Percentiles rank a stretch among this genome's conserved stretches.
phyloP scores from a whole-genome alignment of 2,329 filamentous ascomycete species.

The Pyrenophora graminea region DNA sequence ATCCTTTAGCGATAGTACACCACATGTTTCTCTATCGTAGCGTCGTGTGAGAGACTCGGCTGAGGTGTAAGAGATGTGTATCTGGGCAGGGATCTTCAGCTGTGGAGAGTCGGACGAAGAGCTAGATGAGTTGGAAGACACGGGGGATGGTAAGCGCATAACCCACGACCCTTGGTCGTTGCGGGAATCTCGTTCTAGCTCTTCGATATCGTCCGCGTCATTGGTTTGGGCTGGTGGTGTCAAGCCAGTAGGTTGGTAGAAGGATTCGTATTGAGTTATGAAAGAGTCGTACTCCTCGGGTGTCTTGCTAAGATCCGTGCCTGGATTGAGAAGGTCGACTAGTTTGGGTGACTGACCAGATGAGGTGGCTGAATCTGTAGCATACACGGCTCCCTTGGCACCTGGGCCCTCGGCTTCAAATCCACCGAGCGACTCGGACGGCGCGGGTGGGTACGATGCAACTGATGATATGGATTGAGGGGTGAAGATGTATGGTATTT shows the following conservation, averaged over 20 bases:
- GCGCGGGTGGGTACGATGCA: slow-evolving; percentile 43
- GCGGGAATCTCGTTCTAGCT: slow-evolving; percentile 54
- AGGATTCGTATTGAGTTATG: slow-evolving; percentile 40
- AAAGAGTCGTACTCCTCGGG: slow-evolving; percentile 45
- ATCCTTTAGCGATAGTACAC: slow-evolving; percentile 72
- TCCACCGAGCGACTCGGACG: slow-evolving; percentile 43
- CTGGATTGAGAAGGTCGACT: slow-evolving; percentile 55
- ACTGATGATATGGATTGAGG: slow-evolving; percentile 35
- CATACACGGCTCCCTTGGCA: slow-evolving; percentile 30
- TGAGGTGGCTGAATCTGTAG: slow-evolving; percentile 42
- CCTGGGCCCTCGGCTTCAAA: slow-evolving; percentile 44
- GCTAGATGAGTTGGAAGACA: slow-evolving; percentile 40
- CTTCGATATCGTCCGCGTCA: slow-evolving; percentile 56
- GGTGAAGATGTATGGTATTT: slow-evolving; percentile 30
- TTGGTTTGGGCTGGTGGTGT: slow-evolving; percentile 42
- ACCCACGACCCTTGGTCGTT: slow-evolving; percentile 41
- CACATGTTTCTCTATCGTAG: slow-evolving; percentile 69
- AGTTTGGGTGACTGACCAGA: slow-evolving; percentile 55
- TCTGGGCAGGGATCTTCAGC: slow-evolving; percentile 47
- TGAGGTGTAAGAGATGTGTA: slow-evolving; percentile 56
- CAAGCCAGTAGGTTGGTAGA: slow-evolving; percentile 40
- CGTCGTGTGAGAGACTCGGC: slow-evolving; percentile 65
- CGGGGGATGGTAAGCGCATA: slow-evolving; percentile 46
- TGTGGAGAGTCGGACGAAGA: slow-evolving; percentile 37
- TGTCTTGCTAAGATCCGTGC: slow-evolving; percentile 52